Conservation (phyloP, 345 rosid species). For the Boechera divaricarpa region DNA sequence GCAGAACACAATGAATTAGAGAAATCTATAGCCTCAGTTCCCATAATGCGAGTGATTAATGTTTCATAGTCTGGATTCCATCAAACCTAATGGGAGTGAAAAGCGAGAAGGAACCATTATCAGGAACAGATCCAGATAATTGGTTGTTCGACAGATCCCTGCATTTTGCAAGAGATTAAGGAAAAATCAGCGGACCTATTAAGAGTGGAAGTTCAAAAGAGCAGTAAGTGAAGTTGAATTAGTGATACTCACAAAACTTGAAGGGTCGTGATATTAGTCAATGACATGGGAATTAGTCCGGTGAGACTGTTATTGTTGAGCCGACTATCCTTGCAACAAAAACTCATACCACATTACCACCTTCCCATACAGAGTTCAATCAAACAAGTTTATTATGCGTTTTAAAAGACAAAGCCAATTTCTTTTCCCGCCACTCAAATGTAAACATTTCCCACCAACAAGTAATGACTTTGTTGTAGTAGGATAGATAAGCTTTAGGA, state of each 20-base stretch:
- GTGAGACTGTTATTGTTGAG: slow-evolving; percentile 87
- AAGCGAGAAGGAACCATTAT: slow-evolving; percentile 93
- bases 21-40: neutral
- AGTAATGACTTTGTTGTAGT: neutral
- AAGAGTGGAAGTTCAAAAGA: slow-evolving; percentile 9
- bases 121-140: slow-evolving; percentile 90
- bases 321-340: slow-evolving; percentile 81
- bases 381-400: neutral
- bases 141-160: slow-evolving; percentile 95
- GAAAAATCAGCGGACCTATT: neutral
- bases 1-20: neutral
- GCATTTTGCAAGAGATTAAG: slow-evolving; percentile 39
- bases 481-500: neutral
- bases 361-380: neutral
- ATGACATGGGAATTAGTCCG: slow-evolving; percentile 84
- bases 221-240: neutral
- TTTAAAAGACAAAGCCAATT: neutral
- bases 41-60: neutral
- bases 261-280: slow-evolving; percentile 79
- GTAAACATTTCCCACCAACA: neutral
- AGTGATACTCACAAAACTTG: slow-evolving; percentile 83
- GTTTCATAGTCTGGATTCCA: slow-evolving; percentile 8
- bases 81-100: slow-evolving; percentile 94
- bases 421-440: neutral
- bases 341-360: slow-evolving; percentile 29